Evolutionary conservation across 1,284 basidiomycete species (phyloP).

Genomic region (Fomitopsis pinicola): DNA sequence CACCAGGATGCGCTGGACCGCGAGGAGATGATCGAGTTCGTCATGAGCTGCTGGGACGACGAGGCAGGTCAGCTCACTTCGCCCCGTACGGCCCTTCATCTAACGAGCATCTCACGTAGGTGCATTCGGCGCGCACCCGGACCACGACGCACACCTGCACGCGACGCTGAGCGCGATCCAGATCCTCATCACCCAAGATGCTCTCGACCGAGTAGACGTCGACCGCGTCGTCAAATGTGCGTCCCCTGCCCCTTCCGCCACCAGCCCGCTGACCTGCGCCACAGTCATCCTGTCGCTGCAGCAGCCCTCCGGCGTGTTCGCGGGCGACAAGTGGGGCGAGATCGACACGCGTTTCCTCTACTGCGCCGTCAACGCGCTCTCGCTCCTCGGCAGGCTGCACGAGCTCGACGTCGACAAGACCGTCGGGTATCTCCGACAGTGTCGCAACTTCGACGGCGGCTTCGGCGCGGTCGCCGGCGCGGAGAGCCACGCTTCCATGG

Average conservation of each 20-base stretch:
- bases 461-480: constrained; percentile 84
- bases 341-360: constrained; percentile 91
- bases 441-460: constrained; percentile 94
- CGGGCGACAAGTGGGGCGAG: constrained; percentile 90
- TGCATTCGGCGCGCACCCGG: constrained; percentile 88
- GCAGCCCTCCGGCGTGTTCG: constrained; percentile 81
- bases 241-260: constrained; percentile 22
- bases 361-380: constrained; percentile 79
- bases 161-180: constrained; percentile 91
- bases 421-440: constrained; percentile 69
- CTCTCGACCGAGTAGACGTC: constrained; percentile 67
- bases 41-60: constrained; percentile 93
- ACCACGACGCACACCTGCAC: constrained; percentile 89
- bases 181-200: constrained; percentile 84
- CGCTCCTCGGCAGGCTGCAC: constrained; percentile 72
- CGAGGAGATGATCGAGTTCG: constrained; percentile 85
- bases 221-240: constrained; percentile 74
- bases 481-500: constrained; percentile 91
- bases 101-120: constrained; percentile 45
- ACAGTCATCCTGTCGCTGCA: constrained; percentile 83
- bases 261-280: not conserved
- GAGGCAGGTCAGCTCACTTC: constrained; percentile 57
- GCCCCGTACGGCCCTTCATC: not conserved
- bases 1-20: constrained; percentile 74
- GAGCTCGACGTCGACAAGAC: constrained; percentile 63